Evolutionary conservation across 441 rosid species (phyloP).

Genomic region (Adansonia rubrostipa): DNA sequence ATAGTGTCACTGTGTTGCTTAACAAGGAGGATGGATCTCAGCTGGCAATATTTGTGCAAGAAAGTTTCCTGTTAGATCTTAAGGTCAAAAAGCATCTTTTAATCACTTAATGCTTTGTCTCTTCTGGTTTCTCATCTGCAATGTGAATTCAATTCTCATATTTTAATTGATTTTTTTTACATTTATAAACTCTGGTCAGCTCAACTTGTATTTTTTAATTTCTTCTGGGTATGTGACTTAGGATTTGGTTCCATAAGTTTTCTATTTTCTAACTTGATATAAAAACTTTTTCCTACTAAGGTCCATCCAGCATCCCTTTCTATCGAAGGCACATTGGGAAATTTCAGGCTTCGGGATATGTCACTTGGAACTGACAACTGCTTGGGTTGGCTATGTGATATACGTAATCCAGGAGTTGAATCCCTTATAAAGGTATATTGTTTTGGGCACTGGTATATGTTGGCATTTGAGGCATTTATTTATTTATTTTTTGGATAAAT

Average conservation of each 20-base stretch:
- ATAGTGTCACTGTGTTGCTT: slow-evolving; percentile 87
- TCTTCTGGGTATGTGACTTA: not conserved
- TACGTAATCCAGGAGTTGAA: slow-evolving; percentile 95
- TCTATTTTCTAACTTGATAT: slow-evolving; percentile 35
- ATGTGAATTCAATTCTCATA: not conserved
- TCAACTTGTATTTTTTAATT: not conserved
- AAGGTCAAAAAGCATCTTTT: slow-evolving; percentile 53
- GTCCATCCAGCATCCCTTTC: slow-evolving; percentile 94
- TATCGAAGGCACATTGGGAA: slow-evolving; percentile 94
- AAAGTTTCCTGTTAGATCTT: slow-evolving; percentile 85
- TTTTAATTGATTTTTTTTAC: not conserved
- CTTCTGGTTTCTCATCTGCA: not conserved
- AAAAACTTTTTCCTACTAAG: slow-evolving; percentile 43
- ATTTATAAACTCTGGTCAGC: not conserved
- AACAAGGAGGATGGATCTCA: slow-evolving; percentile 97
- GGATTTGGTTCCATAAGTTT: slow-evolving; percentile 4
- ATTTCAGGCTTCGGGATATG: slow-evolving; percentile 95
- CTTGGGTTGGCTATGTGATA: slow-evolving; percentile 99
- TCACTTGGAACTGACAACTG: slow-evolving; percentile 76
- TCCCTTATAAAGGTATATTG: slow-evolving; percentile 84
- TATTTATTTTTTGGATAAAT: too few relatives aligned
- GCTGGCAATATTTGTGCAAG: slow-evolving; percentile 96
- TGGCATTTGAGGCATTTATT: slow-evolving; percentile 22
- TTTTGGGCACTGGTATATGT: not conserved
- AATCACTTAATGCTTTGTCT: slow-evolving; percentile 14